Evolutionary conservation across 2,329 filamentous ascomycete genomes (phyloP).

Genomic region (Aspergillus clavatus): DNA sequence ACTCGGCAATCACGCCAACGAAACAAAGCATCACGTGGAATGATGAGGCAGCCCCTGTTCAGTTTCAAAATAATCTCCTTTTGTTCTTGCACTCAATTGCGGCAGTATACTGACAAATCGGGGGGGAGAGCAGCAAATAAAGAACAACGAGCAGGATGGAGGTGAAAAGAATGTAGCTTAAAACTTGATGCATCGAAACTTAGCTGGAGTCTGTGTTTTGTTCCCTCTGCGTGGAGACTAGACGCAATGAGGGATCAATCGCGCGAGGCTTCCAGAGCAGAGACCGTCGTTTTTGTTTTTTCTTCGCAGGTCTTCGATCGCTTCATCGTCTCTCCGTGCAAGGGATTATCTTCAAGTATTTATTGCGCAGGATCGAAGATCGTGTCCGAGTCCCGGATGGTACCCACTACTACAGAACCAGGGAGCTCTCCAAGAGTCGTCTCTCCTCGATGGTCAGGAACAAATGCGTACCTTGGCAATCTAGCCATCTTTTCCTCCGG

Average conservation of each 20-base stretch:
- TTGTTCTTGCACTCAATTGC: conserved; percentile 13
- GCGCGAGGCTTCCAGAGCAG: background rate
- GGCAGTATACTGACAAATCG: conserved; percentile 34
- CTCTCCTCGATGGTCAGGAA: conserved; percentile 42
- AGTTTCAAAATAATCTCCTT: conserved; percentile 1
- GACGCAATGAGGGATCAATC: background rate
- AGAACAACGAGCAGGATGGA: conserved; percentile 13
- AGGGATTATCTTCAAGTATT: background rate
- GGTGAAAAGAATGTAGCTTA: conserved; percentile 26
- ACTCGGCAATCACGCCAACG: background rate
- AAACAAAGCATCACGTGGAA: background rate
- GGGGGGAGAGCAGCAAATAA: conserved; percentile 24
- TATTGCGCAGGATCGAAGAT: conserved; percentile 32
- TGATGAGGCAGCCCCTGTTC: conserved; percentile 1
- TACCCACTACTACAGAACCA: conserved; percentile 30
- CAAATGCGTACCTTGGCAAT: conserved; percentile 69
- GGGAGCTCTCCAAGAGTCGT: conserved; percentile 34
- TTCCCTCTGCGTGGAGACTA: conserved; percentile 2
- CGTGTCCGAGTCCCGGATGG: conserved; percentile 32
- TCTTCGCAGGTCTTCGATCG: background rate
- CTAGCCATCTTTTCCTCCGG: conserved; percentile 86
- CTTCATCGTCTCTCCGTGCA: too few relatives aligned
- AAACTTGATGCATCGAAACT: conserved; percentile 35
- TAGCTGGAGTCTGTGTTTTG: conserved; percentile 31
- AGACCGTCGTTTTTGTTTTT: background rate